Base-by-base conservation (phyloP, 192 early-diverging fungal species). In the Coemansia sp. region DNA sequence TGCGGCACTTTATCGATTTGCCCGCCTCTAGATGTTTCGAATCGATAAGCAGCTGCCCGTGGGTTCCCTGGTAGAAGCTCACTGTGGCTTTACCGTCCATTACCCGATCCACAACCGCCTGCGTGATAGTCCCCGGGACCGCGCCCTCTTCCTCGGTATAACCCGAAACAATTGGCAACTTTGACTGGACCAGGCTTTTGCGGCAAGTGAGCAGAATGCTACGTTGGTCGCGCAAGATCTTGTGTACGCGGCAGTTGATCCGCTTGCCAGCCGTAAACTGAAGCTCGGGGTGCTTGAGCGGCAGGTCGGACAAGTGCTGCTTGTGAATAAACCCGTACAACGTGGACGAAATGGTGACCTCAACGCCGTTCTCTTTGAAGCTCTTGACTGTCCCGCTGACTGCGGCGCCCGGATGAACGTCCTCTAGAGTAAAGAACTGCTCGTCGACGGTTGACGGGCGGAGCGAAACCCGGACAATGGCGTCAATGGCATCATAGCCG, bases 171-270 rank as follows among this genome's bases (percentile, higher is more conserved):
- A 82, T 61, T 9, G 87, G 84, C 19, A 89, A 70, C 41, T 83
- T 83, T 31, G 80, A 84, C 42, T 85, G 80, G 19, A 97, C 74
- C 5, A 98, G 68, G 14, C 70, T 74, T 63, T 85, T 88, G 58
- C 89, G 90, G 59, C 87, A 83, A 29, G 90, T 91, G 17, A 90
- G 83, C 7, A 67, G 51, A 58, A 95, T 64, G 38, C 82, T 84
- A 55, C 79, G 64, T 12, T 83, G 70, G 8, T 63, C 78, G 2
- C 66, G 26, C 40, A 86, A 67, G 6, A 83, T 79, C 10, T 60
- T 70, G 27, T 91, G 58, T 42, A 97, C 85, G 20, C 83, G 79
- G 68, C 88, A 90, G 58, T 83, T 83, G 47, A 94, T 69, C 26
- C 66, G 59, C 61, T 91, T 85, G 11, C 90, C 91, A 5, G 81